Conservation (phyloP, 2,329 filamentous ascomycete genomes). For the Amesomyces nigricolor region DNA sequence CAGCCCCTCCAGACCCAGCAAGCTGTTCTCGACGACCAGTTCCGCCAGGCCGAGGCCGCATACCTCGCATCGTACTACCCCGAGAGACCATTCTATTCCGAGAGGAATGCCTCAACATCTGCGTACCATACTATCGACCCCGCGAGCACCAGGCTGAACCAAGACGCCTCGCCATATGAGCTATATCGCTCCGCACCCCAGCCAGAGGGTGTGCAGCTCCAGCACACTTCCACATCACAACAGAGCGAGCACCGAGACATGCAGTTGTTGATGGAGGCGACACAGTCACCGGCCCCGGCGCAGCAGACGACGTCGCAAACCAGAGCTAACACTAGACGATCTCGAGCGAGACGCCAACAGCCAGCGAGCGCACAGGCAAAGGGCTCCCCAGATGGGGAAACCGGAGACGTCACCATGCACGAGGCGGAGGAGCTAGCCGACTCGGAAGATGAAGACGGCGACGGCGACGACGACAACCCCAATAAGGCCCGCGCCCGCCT, state of each 20-base stretch:
- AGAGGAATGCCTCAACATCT: neutral
- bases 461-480: neutral
- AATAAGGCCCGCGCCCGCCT: constrained; percentile 6
- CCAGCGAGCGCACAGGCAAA: no score
- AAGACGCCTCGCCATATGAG: neutral
- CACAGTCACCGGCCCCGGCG: no score
- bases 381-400: neutral
- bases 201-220: neutral
- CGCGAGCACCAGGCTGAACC: neutral
- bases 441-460: neutral
- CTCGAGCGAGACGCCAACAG: no score
- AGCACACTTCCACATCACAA: neutral
- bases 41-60: neutral
- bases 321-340: no score
- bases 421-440: neutral
- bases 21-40: neutral
- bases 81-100: no score
- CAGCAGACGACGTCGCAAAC: no score
- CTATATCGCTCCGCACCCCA: neutral
- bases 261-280: no score
- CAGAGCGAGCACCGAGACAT: no score
- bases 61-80: neutral
- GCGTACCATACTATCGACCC: constrained; percentile 7
- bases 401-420: neutral
- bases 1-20: constrained; percentile 3